A percentile compares a stretch with the other conserved stretches of the same genome.
Conservation (phyloP, 1,139 yeast genomes). For the Suhomyces ambrosiae region DNA sequence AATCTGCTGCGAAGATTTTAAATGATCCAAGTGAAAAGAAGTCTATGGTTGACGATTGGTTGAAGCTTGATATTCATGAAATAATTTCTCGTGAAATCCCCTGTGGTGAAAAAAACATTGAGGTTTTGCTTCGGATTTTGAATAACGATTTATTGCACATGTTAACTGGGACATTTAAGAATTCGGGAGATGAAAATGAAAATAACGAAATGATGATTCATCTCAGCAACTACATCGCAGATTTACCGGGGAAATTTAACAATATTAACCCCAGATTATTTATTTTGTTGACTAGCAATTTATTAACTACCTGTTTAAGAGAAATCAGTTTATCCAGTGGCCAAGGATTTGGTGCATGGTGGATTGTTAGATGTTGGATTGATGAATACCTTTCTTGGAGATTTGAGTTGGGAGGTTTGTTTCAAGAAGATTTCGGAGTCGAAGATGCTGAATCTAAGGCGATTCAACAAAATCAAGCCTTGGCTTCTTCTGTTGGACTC, state of each 20-base stretch:
- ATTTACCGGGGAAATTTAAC: slow-evolving; percentile 51
- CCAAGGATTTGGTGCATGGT: slow-evolving; percentile 73
- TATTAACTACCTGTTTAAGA: slow-evolving; percentile 64
- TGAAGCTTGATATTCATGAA: slow-evolving; percentile 51
- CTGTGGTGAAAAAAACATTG: slow-evolving; percentile 40
- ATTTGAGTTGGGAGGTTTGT: slow-evolving; percentile 70
- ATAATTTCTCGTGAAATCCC: slow-evolving; percentile 59
- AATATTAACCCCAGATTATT: slow-evolving; percentile 58
- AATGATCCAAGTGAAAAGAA: slow-evolving; percentile 47
- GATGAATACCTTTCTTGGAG: slow-evolving; percentile 73
- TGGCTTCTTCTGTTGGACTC: slow-evolving; percentile 1
- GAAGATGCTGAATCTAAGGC: background rate
- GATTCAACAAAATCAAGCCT: background rate
- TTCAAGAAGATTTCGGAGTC: slow-evolving; percentile 35
- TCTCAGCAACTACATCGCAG: slow-evolving; percentile 30
- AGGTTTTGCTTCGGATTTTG: slow-evolving; percentile 41
- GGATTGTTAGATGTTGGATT: slow-evolving; percentile 76
- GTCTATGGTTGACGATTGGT: slow-evolving; percentile 65
- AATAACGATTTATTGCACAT: slow-evolving; percentile 45
- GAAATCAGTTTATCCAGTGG: slow-evolving; percentile 64
- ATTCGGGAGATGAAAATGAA: slow-evolving; percentile 12
- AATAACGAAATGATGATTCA: slow-evolving; percentile 17
- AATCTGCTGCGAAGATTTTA: slow-evolving; percentile 54
- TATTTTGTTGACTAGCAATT: slow-evolving; percentile 54
- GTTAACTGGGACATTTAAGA: slow-evolving; percentile 20